These are phyloP conservation scores for Teunomyces funiuensis DNA, from an alignment of 805 yeast genomes.

Conservation along the genomic window DNA sequence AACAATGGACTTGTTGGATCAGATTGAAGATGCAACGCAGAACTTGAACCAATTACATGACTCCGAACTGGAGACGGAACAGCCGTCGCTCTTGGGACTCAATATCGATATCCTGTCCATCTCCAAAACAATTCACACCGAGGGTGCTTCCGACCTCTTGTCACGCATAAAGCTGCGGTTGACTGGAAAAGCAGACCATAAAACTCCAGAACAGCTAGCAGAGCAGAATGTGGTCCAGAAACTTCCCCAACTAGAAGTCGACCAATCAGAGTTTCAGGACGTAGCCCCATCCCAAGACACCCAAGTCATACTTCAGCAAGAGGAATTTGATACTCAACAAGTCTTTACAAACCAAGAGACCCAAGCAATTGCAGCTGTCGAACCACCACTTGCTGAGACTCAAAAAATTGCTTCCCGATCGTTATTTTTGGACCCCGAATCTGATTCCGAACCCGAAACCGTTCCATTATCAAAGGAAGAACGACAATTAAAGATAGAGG, in stretches of 20 bases:
- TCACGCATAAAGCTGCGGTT: conserved; percentile 5
- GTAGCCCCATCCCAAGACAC: not conserved
- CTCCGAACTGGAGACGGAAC: conserved; percentile 4
- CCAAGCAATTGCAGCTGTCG: not conserved
- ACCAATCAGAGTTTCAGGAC: conserved; percentile 15
- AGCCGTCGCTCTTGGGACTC: conserved; percentile 3
- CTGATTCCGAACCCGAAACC: not conserved
- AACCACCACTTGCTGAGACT: not conserved
- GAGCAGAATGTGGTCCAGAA: conserved; percentile 16
- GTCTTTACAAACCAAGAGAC: not conserved
- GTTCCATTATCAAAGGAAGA: conserved; percentile 15
- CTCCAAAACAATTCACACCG: conserved; percentile 5
- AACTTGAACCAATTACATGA: conserved; percentile 6
- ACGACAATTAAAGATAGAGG: conserved; percentile 16
- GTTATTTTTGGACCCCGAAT: not conserved
- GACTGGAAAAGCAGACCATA: conserved; percentile 2
- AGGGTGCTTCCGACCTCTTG: conserved; percentile 3
- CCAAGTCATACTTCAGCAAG: not conserved
- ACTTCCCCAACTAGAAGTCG: conserved; percentile 36
- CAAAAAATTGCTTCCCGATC: not conserved
- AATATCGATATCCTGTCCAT: conserved; percentile 8
- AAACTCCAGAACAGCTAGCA: too few species aligned
- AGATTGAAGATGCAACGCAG: conserved; percentile 11
- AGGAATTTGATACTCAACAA: not conserved
- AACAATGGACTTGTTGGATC: conserved; percentile 13